Evolutionary conservation across 2,329 filamentous ascomycete species (phyloP).

Genomic region (Hortaea sp.): DNA sequence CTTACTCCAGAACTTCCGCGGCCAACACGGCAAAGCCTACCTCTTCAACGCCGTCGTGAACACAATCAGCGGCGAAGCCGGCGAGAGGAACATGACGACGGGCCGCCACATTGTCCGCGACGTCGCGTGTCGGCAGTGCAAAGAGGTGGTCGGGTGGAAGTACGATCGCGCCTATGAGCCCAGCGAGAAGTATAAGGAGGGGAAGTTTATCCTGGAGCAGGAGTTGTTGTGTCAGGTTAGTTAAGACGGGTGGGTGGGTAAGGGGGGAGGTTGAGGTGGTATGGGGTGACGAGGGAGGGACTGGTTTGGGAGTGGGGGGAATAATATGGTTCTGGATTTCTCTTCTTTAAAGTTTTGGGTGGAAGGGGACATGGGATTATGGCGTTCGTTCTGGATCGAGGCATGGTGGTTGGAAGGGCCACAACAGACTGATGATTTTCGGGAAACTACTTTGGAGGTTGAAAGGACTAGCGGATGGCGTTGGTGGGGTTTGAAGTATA

Average conservation of each 20-base stretch:
- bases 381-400: too few relatives aligned
- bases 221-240: constrained; percentile 75
- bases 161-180: constrained; percentile 94
- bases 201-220: constrained; percentile 91
- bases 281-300: not conserved
- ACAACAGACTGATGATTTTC: too few relatives aligned
- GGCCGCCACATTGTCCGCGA: constrained; percentile 90
- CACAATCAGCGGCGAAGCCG: constrained; percentile 69
- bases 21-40: constrained; percentile 95
- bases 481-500: too few relatives aligned
- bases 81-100: constrained; percentile 96
- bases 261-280: not conserved
- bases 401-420: too few relatives aligned
- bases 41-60: constrained; percentile 95
- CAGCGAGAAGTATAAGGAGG: constrained; percentile 96
- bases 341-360: too few relatives aligned
- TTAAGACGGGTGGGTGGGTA: constrained; percentile 15
- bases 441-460: too few relatives aligned
- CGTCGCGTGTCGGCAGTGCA: constrained; percentile 84
- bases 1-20: constrained; percentile 73
- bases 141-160: constrained; percentile 92
- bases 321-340: too few relatives aligned
- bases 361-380: too few relatives aligned
- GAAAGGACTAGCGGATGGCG: too few relatives aligned
- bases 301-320: not conserved